phyloP scores from a whole-genome alignment of 768 basidiomycete species.

The Leccinum arenicola region DNA sequence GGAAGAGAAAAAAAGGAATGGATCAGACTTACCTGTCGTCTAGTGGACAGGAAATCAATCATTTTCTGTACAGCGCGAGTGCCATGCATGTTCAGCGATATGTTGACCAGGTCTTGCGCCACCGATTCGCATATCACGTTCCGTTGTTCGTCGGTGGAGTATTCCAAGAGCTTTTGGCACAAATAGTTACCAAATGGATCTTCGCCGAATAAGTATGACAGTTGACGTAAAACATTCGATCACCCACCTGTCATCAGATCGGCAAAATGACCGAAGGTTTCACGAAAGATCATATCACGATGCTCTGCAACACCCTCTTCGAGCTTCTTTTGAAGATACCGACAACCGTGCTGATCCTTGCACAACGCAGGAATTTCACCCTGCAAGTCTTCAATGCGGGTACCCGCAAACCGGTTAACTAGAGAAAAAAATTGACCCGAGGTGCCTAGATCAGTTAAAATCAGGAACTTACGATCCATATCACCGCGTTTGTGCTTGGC shows the following conservation, averaged over 20 bases:
- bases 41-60: constrained; percentile 97
- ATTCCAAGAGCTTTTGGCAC: constrained; percentile 96
- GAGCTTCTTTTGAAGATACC: constrained; percentile 97
- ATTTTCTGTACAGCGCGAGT: constrained; percentile 99
- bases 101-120: constrained; percentile 94
- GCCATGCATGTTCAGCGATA: constrained; percentile 99
- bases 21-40: constrained; percentile 74
- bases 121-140: constrained; percentile 97
- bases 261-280: constrained; percentile 96
- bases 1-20: constrained; percentile 37
- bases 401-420: constrained; percentile 98
- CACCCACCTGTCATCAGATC: constrained; percentile 92
- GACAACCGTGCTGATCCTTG: constrained; percentile 99
- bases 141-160: constrained; percentile 95
- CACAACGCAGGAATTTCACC: constrained; percentile 93
- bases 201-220: constrained; percentile 26
- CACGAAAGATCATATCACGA: constrained; percentile 98
- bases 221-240: constrained; percentile 1
- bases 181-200: constrained; percentile 99
- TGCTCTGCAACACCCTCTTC: constrained; percentile 96
- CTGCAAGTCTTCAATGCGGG: constrained; percentile 90
- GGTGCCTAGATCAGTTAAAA: background rate
- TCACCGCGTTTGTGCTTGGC: constrained; percentile 95
- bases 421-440: background rate
- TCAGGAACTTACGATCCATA: constrained; percentile 77